Evolutionary conservation across 148 eudicot genomes (phyloP).

Genomic region (Camellia sinensis): DNA sequence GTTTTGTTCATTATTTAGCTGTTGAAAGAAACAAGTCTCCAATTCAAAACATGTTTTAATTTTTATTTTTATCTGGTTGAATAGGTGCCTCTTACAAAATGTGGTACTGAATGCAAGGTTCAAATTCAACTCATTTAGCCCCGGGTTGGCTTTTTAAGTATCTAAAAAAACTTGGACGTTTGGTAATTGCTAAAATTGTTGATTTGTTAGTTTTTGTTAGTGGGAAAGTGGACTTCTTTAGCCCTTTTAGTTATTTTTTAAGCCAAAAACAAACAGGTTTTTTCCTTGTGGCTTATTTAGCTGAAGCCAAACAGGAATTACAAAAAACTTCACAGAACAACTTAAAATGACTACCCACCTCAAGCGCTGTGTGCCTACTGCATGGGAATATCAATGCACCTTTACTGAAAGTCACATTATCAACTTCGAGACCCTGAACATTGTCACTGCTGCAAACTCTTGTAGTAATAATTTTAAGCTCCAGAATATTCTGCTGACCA

Average conservation of each 20-base stretch:
- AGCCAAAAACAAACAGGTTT: too few species aligned
- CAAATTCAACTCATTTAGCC: not conserved
- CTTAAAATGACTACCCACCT: slow-evolving; percentile 42
- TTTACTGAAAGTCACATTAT: slow-evolving; percentile 49
- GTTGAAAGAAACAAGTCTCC: not conserved
- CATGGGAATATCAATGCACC: slow-evolving; percentile 77
- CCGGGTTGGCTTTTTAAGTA: too few species aligned
- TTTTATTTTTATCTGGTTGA: not conserved
- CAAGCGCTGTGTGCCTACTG: slow-evolving; percentile 58
- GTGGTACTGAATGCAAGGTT: not conserved
- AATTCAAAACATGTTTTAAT: not conserved
- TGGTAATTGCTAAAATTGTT: too few species aligned
- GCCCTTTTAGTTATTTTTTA: too few species aligned
- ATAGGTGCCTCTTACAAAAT: too few species aligned
- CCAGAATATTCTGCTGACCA: slow-evolving; percentile 42
- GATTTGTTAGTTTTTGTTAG: too few species aligned
- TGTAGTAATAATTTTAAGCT: slow-evolving; percentile 80
- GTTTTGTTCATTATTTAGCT: not conserved
- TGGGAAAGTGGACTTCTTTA: too few species aligned
- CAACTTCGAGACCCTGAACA: slow-evolving; percentile 33
- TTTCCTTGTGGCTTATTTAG: too few species aligned
- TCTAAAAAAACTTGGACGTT: too few species aligned
- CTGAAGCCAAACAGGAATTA: not conserved
- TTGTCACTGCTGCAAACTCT: slow-evolving; percentile 35
- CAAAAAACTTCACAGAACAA: not conserved